phyloP scores from a whole-genome alignment of 768 basidiomycete species.

The Filobasidium floriforme region DNA sequence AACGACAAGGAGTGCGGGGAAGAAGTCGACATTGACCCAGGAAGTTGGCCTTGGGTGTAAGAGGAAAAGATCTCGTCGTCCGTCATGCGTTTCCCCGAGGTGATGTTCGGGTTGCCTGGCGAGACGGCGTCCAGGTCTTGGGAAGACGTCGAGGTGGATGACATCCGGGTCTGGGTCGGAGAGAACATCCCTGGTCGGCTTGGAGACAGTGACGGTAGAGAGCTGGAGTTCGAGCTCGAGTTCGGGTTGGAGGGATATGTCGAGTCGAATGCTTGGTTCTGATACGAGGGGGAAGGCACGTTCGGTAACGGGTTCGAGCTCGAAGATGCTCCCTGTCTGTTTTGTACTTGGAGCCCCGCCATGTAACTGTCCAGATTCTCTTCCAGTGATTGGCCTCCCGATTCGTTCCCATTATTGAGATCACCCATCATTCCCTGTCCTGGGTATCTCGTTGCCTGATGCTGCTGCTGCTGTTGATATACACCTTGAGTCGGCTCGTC shows the following conservation, averaged over 20 bases:
- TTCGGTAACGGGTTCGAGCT: not conserved
- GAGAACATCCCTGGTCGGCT: not conserved
- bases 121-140: not conserved
- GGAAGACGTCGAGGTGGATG: not conserved
- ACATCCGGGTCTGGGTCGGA: not conserved
- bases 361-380: slow-evolving; percentile 5
- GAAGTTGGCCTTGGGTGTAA: not conserved
- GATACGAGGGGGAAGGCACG: not conserved
- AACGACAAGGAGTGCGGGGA: not conserved
- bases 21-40: not conserved
- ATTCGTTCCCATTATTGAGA: not conserved
- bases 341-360: not conserved
- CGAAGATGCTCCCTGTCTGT: not conserved
- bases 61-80: slow-evolving; percentile 7
- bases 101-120: not conserved
- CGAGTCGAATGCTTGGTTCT: not conserved
- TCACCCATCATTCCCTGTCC: too few species aligned
- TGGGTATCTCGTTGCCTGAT: too few species aligned
- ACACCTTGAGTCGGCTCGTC: not conserved
- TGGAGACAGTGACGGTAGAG: not conserved
- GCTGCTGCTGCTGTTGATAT: not conserved
- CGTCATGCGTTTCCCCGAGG: not conserved
- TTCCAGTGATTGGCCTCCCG: not conserved
- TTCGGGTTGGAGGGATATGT: not conserved
- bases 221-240: not conserved